Evolutionary conservation across 192 early-diverging fungal genomes (phyloP), one percentile per base, ranked within the genome.

Genomic region (Coemansia aciculifera): DNA sequence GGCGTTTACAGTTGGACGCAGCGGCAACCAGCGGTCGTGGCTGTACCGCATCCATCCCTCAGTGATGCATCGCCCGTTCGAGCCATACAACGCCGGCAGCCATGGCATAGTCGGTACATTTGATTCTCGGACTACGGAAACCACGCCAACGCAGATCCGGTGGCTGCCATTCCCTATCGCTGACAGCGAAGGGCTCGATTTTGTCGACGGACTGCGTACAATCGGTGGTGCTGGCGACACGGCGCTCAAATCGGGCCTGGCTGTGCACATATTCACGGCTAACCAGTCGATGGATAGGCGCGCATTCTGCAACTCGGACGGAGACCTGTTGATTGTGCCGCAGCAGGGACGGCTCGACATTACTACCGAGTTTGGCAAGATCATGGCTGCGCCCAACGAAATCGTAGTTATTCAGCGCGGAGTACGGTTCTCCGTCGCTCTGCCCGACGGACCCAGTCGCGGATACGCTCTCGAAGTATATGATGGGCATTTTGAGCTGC

Each of bases 21-120:
- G 83, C 48, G 84, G 91, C 65, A 95, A 97, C 85, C 89, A 90
- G 73, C 84, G 90, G 68, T 89, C 86, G 81, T 99, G 97, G 97
- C 77, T 99, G 36, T 99, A 99, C 78, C 93, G 97, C 68, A 93
- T 99, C 74, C 92, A 88, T 29, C 95, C 97, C 15, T 94, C 95
- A 0, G 94, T 93, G 24, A 84, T 86, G 63, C 97, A 98, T 62
- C 73, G 68, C 3, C 94, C 94, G 1, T 95, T 90, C 71, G 69
- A 74, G 63, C 67, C 64, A 21, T 73, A 74, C 66, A 63, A 48
- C 32, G 13, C 44, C 3, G 62, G 49, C 31, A 39, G 42, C 39
- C 72, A 71, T 42, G 67, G 82, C 40, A 66, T 94, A 5, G 81
- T 90, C 23, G 84, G 87, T 66, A 83, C 87, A 54, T 95, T 91